Percentiles rank a stretch among this genome's conserved stretches.
These are phyloP conservation scores for Ormosia semicastrata DNA, from an alignment of 306 rosid genomes.

Conservation along the genomic window DNA sequence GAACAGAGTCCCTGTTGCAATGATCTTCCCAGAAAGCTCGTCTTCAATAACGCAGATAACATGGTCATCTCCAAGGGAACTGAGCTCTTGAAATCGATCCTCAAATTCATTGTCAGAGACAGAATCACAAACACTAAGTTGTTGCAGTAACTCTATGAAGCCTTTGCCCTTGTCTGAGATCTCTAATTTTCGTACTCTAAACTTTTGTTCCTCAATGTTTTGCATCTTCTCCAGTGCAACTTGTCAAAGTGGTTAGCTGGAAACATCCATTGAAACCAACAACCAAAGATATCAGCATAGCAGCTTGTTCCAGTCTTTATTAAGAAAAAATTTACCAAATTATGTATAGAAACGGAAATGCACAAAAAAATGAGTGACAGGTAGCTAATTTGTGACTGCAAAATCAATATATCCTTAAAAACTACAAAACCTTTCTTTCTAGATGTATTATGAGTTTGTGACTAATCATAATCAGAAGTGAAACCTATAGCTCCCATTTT, in stretches of 20 bases:
- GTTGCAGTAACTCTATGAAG: constrained; percentile 62
- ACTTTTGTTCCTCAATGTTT: constrained; percentile 31
- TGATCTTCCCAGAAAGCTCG: constrained; percentile 43
- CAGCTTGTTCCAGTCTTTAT: neutral
- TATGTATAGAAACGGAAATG: neutral
- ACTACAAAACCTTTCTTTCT: neutral
- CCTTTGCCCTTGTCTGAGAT: constrained; percentile 74
- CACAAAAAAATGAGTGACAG: neutral
- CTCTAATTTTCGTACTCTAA: constrained; percentile 51
- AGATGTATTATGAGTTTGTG: neutral
- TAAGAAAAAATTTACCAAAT: neutral
- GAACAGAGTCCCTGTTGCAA: constrained; percentile 69
- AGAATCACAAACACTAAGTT: constrained; percentile 69
- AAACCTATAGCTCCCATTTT: neutral
- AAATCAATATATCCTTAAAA: neutral
- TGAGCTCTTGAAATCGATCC: constrained; percentile 59
- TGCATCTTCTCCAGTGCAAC: constrained; percentile 36
- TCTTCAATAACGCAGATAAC: constrained; percentile 68
- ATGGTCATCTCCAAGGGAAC: constrained; percentile 62
- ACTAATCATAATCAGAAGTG: neutral
- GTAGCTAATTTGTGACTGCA: neutral
- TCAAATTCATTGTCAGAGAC: constrained; percentile 66
- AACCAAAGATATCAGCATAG: neutral
- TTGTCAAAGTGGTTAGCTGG: neutral
- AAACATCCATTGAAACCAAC: neutral